Conservation (phyloP, 225 moss, liverwort and hornwort genomes). For the Polytrichum formosum region DNA sequence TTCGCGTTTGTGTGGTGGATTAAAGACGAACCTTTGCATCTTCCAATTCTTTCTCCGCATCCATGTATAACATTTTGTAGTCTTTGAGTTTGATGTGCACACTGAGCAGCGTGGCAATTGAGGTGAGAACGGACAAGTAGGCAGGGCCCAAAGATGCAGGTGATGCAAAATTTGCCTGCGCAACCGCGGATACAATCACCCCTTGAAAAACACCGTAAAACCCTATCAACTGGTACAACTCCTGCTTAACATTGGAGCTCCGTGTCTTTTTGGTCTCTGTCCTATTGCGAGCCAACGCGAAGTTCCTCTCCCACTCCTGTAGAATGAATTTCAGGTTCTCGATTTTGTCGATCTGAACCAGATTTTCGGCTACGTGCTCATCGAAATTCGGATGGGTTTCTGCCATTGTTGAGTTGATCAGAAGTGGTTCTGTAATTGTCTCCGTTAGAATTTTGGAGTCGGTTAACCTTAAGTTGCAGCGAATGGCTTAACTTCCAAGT, state of each 20-base stretch:
- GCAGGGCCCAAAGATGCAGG: constrained; percentile 6
- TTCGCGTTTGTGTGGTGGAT: too few species aligned
- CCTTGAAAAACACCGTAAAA: constrained; percentile 15
- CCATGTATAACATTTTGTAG: neutral
- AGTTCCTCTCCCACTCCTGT: constrained; percentile 7
- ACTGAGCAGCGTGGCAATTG: neutral
- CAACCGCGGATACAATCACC: constrained; percentile 8
- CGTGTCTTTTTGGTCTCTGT: neutral
- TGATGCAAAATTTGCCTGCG: constrained; percentile 4
- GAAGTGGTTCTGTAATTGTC: too few species aligned
- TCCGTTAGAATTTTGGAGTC: too few species aligned
- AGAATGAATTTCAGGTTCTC: neutral
- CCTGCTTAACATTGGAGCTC: constrained; percentile 5
- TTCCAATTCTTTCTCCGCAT: constrained; percentile 1
- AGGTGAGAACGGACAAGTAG: neutral
- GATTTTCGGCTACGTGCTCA: neutral
- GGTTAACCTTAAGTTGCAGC: too few species aligned
- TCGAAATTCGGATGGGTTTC: neutral
- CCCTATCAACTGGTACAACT: constrained; percentile 12
- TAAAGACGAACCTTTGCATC: constrained; percentile 7
- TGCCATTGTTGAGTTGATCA: too few species aligned
- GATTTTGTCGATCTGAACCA: neutral
- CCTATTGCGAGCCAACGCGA: constrained; percentile 6
- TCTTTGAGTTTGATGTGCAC: constrained; percentile 4
- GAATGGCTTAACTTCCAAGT: too few species aligned